Base-by-base conservation (phyloP, 2,329 filamentous ascomycete species). In the Setomelanomma holmii region DNA sequence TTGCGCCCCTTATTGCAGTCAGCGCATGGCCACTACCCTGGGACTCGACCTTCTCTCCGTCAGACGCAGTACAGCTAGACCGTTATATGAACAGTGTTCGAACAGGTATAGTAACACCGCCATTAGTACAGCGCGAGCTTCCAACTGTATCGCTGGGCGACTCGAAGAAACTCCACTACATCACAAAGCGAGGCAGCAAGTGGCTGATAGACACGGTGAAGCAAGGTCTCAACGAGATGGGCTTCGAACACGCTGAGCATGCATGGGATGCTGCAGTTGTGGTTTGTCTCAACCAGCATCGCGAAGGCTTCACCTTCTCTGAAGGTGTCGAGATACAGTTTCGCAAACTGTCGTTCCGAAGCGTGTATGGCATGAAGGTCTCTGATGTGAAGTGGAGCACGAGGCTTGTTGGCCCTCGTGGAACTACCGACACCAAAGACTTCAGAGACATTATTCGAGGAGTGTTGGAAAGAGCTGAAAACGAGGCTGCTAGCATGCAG, bases 121-220 rank as follows among this genome's bases (percentile, higher is more conserved):
- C 53, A 4, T 43, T 60, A 8, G 35, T 45, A 5, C 44, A 53
- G 14, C 58, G 58, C 24, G n/a, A 33, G 5, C 20, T 68, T 17
- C 56, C 56, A 3, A 60, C 53, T 10, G 55, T 54, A 5, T 52
- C 57, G 7, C 45, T 72, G 3, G 56, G 61, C 7, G 52, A 61
- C 14, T 63, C 61, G 2, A 69, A 66, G 38, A 53, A 60, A n/a
- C 55, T 72, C 10, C 55, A 66, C 23, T 70, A 60, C 51, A 46
- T 64, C 7, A 71, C 66, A 4, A 68, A 66, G 47, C 51, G 61
- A 43, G 53, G 60, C 30, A 53, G 56, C 16, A 35, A 21, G 21
- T 73, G 69, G 68, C 53, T 73, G 11, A 59, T 70, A 17, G 53
- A 64, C 39, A 58, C 60, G 0, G 55, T 71, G 16, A 56, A 63